Evolutionary conservation across 164 flowering plant genomes (phyloP), one percentile per base, ranked within the genome.

Genomic region (Hamamelis virginiana): DNA sequence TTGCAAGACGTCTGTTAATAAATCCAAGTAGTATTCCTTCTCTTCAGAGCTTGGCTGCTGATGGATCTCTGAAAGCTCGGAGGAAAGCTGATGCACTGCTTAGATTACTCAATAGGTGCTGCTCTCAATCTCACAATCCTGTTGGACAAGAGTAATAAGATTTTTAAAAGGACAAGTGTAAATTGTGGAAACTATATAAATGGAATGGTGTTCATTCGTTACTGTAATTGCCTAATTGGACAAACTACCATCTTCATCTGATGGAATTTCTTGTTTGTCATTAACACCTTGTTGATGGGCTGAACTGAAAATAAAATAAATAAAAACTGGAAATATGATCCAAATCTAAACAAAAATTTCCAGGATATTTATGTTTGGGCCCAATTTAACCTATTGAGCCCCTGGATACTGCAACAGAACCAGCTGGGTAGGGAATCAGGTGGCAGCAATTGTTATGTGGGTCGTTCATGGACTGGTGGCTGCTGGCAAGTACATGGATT

Each of bases 41-140:
- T 25, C 88, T 89, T 4, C 85, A 81, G 70, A 79, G 77, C 63
- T 76, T 88, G 78, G 75, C 77, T 44, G 75, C 83, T 8, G 79
- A 82, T 69, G 95, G 87, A 1, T 82, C 92, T 19, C 51, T 80
- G 69, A 83, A 83, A 76, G 89, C 91, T 60, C 76, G 83, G 64
- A 82, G 90, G 69, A 88, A 87, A 65, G 90, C 90, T 21, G 92
- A 83, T 53, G 83, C 89, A n/a, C 71, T 87, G 52, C 90, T 87
- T 26, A 85, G 89, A 78, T 72, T 87, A 45, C 87, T 91, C 62
- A 81, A 89, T 65, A 82, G 86, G 60, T 80, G 74, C 68, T 84
- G 87, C 81, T 87, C 84, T 26, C 79, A 81, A 21, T 70, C 84
- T 67, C 74, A 67, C 26, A 69, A 59, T 50, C 72, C 78, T 70